Evolutionary conservation across 441 rosid genomes (phyloP).

Genomic region (Croton laevigatus): DNA sequence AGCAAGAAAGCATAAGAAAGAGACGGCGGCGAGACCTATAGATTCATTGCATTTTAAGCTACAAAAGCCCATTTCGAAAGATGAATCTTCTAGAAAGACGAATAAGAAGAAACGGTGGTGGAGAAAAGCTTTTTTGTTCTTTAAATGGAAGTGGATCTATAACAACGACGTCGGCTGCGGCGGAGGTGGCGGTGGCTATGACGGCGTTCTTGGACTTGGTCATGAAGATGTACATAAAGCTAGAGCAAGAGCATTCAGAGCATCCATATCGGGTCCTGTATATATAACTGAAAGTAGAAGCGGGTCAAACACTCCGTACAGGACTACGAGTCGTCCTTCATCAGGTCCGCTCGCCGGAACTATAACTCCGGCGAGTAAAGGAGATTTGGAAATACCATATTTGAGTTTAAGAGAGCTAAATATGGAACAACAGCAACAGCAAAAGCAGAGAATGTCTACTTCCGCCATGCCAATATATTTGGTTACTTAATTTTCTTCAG

Average conservation of each 20-base stretch:
- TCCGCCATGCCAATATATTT: conserved; percentile 68
- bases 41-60: conserved; percentile 69
- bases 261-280: conserved; percentile 63
- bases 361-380: conserved; percentile 40
- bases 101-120: conserved; percentile 58
- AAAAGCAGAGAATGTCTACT: conserved; percentile 43
- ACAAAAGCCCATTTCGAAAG: conserved; percentile 67
- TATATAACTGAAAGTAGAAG: conserved; percentile 65
- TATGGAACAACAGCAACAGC: conserved; percentile 55
- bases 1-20: conserved; percentile 65
- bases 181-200: too few species aligned
- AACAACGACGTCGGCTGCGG: conserved; percentile 3
- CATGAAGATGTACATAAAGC: conserved; percentile 41
- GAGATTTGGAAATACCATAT: conserved; percentile 55
- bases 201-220: conserved; percentile 3
- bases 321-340: conserved; percentile 38
- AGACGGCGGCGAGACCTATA: conserved; percentile 35
- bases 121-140: conserved; percentile 57
- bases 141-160: conserved; percentile 47
- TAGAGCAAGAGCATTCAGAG: conserved; percentile 51
- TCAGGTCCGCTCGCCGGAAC: conserved; percentile 71
- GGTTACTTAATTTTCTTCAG: conserved; percentile 39
- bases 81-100: conserved; percentile 38
- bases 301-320: conserved; percentile 57
- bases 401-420: conserved; percentile 73